phyloP scores from a whole-genome alignment of 805 yeast species.

The Lachancea dasiensis region DNA sequence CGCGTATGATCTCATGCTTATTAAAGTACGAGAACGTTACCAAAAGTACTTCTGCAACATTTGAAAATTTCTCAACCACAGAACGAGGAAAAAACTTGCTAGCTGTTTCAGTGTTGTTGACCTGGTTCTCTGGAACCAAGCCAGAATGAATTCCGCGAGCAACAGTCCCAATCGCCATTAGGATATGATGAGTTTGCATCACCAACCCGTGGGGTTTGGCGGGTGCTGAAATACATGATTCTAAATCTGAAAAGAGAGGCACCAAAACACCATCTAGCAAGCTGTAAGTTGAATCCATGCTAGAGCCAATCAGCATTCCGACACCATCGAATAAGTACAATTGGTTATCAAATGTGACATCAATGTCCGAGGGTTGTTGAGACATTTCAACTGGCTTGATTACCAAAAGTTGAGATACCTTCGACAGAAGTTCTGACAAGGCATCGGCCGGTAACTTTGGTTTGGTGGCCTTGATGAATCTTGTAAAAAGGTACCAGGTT shows the following conservation, averaged over 20 bases:
- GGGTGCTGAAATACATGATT: constrained; percentile 50
- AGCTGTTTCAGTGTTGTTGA: constrained; percentile 33
- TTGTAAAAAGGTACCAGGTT: constrained; percentile 84
- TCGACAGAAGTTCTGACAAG: constrained; percentile 53
- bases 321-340: constrained; percentile 78
- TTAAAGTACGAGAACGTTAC: constrained; percentile 76
- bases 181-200: constrained; percentile 76
- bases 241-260: constrained; percentile 70
- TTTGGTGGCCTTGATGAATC: constrained; percentile 73
- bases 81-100: constrained; percentile 27
- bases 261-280: constrained; percentile 62
- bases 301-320: constrained; percentile 62
- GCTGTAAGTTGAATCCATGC: constrained; percentile 36
- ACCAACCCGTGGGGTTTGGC: constrained; percentile 41
- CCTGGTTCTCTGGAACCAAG: constrained; percentile 35
- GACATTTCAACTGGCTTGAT: constrained; percentile 41
- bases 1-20: constrained; percentile 64
- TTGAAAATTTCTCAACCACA: constrained; percentile 46
- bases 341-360: constrained; percentile 69
- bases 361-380: constrained; percentile 38
- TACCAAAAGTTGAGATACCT: constrained; percentile 53
- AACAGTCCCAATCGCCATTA: constrained; percentile 86
- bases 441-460: constrained; percentile 49
- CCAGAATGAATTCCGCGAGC: constrained; percentile 72
- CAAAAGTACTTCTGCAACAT: constrained; percentile 74